Evolutionary conservation across 73 alveolate genomes (phyloP), one percentile per base, ranked within the genome.

Genomic region (Paramecium caudatum): DNA sequence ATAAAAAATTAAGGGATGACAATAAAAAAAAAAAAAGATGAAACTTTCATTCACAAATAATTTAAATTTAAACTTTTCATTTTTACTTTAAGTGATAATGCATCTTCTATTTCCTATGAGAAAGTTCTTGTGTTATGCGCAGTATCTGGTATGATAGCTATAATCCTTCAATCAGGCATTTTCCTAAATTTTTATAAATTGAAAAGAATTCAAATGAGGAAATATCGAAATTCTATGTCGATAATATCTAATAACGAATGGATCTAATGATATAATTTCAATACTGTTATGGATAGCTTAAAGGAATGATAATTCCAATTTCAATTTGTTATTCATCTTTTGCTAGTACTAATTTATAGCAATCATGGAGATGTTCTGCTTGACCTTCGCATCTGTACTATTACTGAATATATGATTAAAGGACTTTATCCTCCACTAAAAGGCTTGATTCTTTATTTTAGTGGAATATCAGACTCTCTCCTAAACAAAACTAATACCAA

Each of bases 251-350:
- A 43, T 39, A 74, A 17, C 88, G 62, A 39, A 45, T 25, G 16
- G 43, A 37, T 41, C 88, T 74, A 30, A 0, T 41, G 21, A 27
- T 39, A 41, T 39, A 74, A 41, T 41, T 9, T 41, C 16, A 3
- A 27, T 74, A 74, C 88, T 74, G 16, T 74, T 74, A n/a, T 39
- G 88, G 88, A 21, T 74, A 74, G 16, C 88, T 74, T 3, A 74
- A 12, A 4, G 88, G 88, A 3, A 74, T 47, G 7, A 36, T 39
- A 45, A 74, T 74, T 0, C 88, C 88, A 41, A 74, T 45, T 45
- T 74, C 88, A 36, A 41, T 41, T 21, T 74, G 12, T 74, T 74
- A 41, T 2, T 74, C 47, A 16, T 74, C 62, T 39, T 45, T 45
- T 1, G 62, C 65, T 13, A 74, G 19, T 74, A 74, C 68, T 47